These are phyloP conservation scores for Chaetoceros tenuissimus DNA, from an alignment of 108 stramenopile genomes.

Conservation along the genomic window DNA sequence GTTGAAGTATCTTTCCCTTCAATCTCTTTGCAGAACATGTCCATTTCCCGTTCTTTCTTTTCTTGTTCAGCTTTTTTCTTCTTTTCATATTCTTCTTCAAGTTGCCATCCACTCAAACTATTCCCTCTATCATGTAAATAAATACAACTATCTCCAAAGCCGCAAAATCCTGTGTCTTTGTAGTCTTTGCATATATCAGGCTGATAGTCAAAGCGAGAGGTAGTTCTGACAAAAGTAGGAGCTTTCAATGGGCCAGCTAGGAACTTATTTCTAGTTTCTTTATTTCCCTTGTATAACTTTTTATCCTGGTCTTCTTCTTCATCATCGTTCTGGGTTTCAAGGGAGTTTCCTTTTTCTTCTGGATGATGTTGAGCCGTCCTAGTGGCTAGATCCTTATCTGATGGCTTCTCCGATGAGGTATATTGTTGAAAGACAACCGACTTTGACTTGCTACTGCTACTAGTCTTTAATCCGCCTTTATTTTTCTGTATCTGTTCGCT, in stretches of 20 bases:
- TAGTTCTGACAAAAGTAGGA: constrained; percentile 79
- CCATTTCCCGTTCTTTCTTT: constrained; percentile 47
- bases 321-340: background rate
- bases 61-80: constrained; percentile 71
- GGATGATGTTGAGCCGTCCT: constrained; percentile 52
- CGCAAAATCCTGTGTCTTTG: constrained; percentile 99
- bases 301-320: background rate
- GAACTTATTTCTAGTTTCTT: constrained; percentile 48
- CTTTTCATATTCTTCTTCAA: constrained; percentile 91
- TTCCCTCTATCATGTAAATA: constrained; percentile 96
- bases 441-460: constrained; percentile 3
- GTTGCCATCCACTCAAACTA: constrained; percentile 90
- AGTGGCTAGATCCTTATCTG: constrained; percentile 43
- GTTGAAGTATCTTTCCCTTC: constrained; percentile 23
- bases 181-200: constrained; percentile 99
- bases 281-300: constrained; percentile 2
- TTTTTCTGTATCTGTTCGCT: constrained; percentile 12
- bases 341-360: constrained; percentile 5
- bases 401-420: constrained; percentile 19
- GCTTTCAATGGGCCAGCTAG: constrained; percentile 86
- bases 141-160: constrained; percentile 97
- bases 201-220: constrained; percentile 93
- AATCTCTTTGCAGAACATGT: constrained; percentile 32
- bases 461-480: constrained; percentile 4
- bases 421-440: constrained; percentile 31